Base-by-base conservation (phyloP, 2,329 filamentous ascomycete genomes). In the Aspergillus flavus region DNA sequence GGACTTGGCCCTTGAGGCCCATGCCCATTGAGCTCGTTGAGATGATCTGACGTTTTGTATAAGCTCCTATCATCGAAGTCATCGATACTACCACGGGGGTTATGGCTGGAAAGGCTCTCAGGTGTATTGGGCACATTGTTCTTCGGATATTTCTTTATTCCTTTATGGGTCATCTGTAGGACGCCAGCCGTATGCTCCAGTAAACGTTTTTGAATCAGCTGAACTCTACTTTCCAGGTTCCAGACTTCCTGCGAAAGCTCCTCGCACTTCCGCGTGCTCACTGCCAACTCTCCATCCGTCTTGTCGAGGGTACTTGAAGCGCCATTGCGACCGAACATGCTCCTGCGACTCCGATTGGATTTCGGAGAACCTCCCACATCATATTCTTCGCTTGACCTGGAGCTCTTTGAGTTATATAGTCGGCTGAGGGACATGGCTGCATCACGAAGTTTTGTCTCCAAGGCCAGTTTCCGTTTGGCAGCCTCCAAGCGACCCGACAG, bases 381-480 rank as follows among this genome's bases (percentile, higher is more conserved):
- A 32, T 74, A 72, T 11, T 83, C 77, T 64, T 79, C 76, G 71
- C 81, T 84, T 64, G 76, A 78, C 57, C 79, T 83, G 67, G 85
- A 85, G n/a, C 82, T 82, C 39, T 85, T 84, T n/a, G 88, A 84
- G 10, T 87, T 87, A 74, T 96, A 93, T 34, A 99, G 83, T 71
- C 91, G 89, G 63, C 90, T 89, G 79, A 99, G 89, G 46, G 93
- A 96, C 67, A 90, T 87, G 12, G 95, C 93, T 1, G 95, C 95
- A 84, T 98, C 94, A 71, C 93, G 91, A 71, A 97, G 93, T 81
- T 98, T 99, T 60, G 89, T 91, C 77, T 99, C 95, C 53, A 98
- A 88, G 36, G 89, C 89, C 43, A 99, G 84, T 78, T 94, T 97
- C 64, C 92, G 87, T 68, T 90, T 88, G 23, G 92, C 89, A 43